Evolutionary conservation across 1,139 yeast genomes (phyloP).

Genomic region (Taphrina betulina): DNA sequence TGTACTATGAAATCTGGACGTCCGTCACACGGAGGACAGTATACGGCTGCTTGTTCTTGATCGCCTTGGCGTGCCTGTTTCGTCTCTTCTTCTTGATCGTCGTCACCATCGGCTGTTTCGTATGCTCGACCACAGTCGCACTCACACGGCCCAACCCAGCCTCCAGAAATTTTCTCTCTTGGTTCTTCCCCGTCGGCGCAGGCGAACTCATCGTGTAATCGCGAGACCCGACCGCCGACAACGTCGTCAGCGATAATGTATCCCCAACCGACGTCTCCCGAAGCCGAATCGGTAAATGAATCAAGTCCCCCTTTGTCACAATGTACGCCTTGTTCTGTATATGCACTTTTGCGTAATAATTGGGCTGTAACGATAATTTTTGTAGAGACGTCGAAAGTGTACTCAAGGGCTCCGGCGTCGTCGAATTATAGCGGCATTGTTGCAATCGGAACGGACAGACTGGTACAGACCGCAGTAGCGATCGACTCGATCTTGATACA

Average conservation of each 20-base stretch:
- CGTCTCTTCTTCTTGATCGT: slow-evolving; percentile 72
- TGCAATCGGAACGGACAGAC: too few relatives aligned
- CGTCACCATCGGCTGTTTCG: slow-evolving; percentile 74
- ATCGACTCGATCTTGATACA: too few relatives aligned
- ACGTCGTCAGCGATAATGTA: slow-evolving; percentile 65
- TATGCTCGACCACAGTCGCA: slow-evolving; percentile 81
- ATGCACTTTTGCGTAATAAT: slow-evolving; percentile 69
- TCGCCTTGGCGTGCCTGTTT: slow-evolving; percentile 78
- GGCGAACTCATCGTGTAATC: slow-evolving; percentile 59
- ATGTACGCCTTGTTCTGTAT: slow-evolving; percentile 82
- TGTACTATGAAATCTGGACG: slow-evolving; percentile 42
- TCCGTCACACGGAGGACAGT: slow-evolving; percentile 81
- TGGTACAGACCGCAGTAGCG: too few relatives aligned
- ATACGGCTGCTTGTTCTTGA: slow-evolving; percentile 71
- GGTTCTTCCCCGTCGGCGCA: not conserved
- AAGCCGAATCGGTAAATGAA: slow-evolving; percentile 56
- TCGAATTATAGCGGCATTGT: too few relatives aligned
- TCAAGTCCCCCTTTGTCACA: slow-evolving; percentile 85
- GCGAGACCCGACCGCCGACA: slow-evolving; percentile 80
- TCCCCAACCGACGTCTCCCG: slow-evolving; percentile 81
- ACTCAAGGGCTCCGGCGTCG: too few relatives aligned
- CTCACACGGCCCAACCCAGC: not conserved
- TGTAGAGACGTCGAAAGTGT: slow-evolving; percentile 6
- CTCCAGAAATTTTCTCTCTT: not conserved
- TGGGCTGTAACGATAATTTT: slow-evolving; percentile 40